Evolutionary conservation across 495 filamentous ascomycete species (phyloP).

Genomic region (Pseudotulostoma volvatum): DNA sequence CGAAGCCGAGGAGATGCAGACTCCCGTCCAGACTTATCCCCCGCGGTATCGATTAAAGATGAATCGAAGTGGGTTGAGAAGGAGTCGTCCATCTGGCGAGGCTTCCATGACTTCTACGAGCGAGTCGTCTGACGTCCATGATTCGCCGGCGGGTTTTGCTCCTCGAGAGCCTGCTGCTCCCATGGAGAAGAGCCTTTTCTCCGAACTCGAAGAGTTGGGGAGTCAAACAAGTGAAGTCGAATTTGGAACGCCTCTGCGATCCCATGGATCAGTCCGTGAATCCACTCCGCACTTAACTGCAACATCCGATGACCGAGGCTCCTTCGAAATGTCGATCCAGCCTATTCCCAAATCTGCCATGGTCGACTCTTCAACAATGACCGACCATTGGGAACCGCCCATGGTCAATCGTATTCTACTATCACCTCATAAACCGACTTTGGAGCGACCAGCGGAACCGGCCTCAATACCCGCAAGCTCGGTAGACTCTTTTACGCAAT

Average conservation of each 20-base stretch:
- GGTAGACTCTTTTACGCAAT: constrained; percentile 23
- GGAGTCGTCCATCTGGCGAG: constrained; percentile 50
- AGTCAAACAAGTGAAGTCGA: constrained; percentile 46
- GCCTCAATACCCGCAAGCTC: constrained; percentile 6
- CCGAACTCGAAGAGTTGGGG: constrained; percentile 68
- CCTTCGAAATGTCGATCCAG: constrained; percentile 19
- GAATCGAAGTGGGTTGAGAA: constrained; percentile 43
- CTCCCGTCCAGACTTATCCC: constrained; percentile 42
- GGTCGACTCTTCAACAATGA: constrained; percentile 80
- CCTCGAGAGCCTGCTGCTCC: constrained; percentile 30
- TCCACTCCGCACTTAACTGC: constrained; percentile 34
- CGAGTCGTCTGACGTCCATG: constrained; percentile 31
- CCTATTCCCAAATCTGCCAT: constrained; percentile 30
- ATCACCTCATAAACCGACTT: background rate
- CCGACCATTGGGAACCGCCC: constrained; percentile 43
- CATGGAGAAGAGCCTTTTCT: constrained; percentile 68
- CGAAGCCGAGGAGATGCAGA: constrained; percentile 50
- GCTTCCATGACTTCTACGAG: constrained; percentile 37
- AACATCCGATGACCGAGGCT: constrained; percentile 20
- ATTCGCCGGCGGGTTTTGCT: constrained; percentile 33
- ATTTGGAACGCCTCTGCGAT: constrained; percentile 18
- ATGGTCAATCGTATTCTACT: background rate
- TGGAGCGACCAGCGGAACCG: background rate
- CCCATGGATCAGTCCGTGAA: constrained; percentile 30
- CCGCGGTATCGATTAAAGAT: constrained; percentile 56